These are phyloP conservation scores for Verticillium nubilum DNA, from an alignment of 2,329 filamentous ascomycete species.

Conservation along the genomic window DNA sequence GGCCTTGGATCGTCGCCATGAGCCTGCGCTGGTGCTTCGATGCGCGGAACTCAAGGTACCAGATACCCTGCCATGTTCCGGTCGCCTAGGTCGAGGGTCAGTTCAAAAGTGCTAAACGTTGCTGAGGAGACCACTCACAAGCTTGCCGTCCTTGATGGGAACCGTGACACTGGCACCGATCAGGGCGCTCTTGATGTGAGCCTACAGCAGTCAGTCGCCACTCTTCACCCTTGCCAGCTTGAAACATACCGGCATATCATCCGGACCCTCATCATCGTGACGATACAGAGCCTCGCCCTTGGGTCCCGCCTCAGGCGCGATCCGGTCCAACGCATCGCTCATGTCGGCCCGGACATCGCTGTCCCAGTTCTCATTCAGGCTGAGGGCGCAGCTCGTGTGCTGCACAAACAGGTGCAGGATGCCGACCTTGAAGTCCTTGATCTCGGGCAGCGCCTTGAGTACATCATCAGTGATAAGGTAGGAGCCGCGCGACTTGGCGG, in stretches of 20 bases:
- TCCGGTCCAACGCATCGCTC: conserved; percentile 86
- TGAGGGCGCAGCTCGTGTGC: conserved; percentile 88
- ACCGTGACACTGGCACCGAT: conserved; percentile 86
- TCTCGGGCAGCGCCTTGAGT: conserved; percentile 66
- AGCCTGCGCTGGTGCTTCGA: conserved; percentile 73
- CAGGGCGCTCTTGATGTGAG: conserved; percentile 88
- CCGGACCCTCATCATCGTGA: conserved; percentile 79
- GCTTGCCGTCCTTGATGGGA: conserved; percentile 79
- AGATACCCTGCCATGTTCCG: conserved; percentile 82
- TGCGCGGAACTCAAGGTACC: conserved; percentile 86
- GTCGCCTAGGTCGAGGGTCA: conserved; percentile 36
- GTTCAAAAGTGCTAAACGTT: not conserved
- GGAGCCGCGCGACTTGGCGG: conserved; percentile 69
- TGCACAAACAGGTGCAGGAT: conserved; percentile 88
- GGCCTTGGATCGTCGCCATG: conserved; percentile 90
- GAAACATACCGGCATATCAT: conserved; percentile 82
- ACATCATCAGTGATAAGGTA: conserved; percentile 86
- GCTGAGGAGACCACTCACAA: conserved; percentile 43
- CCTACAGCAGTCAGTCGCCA: conserved; percentile 38
- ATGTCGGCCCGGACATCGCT: conserved; percentile 84
- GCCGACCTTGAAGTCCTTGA: conserved; percentile 77
- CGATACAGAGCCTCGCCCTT: conserved; percentile 72
- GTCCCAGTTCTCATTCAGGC: conserved; percentile 89
- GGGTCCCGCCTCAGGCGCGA: conserved; percentile 72
- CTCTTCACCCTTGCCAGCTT: not conserved